phyloP scores from a whole-genome alignment of 225 moss, liverwort and hornwort species.

The Pseudisothecium myosuroides region DNA sequence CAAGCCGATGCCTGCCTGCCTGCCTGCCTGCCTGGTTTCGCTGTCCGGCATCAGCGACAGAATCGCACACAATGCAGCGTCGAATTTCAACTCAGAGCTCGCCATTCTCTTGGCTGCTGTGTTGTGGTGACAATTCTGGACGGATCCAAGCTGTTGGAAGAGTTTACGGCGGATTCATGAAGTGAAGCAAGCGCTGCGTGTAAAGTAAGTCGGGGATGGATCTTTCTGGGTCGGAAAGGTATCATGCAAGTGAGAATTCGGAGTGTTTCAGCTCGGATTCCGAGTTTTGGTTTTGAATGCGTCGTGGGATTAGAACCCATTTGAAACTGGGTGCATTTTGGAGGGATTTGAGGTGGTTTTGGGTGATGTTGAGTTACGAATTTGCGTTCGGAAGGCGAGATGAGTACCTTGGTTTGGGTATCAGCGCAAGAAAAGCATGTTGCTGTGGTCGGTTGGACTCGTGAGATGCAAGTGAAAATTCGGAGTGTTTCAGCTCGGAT shows the following conservation, averaged over 20 bases:
- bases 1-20: too few species aligned
- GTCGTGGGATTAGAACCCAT: background rate
- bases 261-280: background rate
- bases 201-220: background rate
- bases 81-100: background rate
- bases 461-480: too few species aligned
- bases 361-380: background rate
- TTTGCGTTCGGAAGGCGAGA: background rate
- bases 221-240: too few species aligned
- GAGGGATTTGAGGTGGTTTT: background rate
- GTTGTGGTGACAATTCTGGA: background rate
- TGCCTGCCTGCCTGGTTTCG: too few species aligned
- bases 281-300: background rate
- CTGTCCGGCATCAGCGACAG: background rate
- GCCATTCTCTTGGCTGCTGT: background rate
- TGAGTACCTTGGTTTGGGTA: background rate
- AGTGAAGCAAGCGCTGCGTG: background rate
- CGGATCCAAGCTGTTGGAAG: background rate
- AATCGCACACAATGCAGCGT: background rate
- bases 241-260: background rate
- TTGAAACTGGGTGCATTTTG: background rate
- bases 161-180: background rate
- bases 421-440: background rate
- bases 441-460: background rate
- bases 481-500: too few species aligned